Base-by-base conservation (phyloP, 1,284 basidiomycete genomes). In the Ganoderma lucidum region DNA sequence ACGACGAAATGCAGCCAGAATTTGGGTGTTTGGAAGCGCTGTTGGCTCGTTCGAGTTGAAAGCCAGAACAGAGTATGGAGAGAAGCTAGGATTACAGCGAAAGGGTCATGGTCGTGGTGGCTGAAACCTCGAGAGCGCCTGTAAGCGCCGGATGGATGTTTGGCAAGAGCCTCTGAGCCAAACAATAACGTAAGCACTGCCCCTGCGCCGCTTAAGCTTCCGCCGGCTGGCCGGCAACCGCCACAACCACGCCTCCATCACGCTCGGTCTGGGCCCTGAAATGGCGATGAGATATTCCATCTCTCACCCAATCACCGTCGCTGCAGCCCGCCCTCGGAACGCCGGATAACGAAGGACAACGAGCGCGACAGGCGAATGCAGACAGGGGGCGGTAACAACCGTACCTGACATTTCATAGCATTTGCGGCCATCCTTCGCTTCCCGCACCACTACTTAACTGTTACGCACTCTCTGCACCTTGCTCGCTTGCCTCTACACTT, bases 131-230 rank as follows among this genome's bases (percentile, higher is more conserved):
- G 23, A 23, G 23, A 17, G 9, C 28, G 3, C 15, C 14, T 14
- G 0, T 55, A 55, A 55, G 51, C 51, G 28, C 65, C 59, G 41
- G 69, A 59, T 65, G 70, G 58, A 35, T 74, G 73, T 74, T 74
- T 74, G 73, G 71, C 73, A 70, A 69, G 41, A 70, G 70, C 70
- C 44, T 71, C 59, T 58, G 66, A 42, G 67, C 63, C 71, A 74
- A 74, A 74, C 62, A 74, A 68, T 55, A 14, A 55, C 37, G 19
- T 44, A 30, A n/a, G 42, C 14, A 44, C 8, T 32, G 42, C 30
- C 17, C 44, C 23, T 37, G 51, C 28, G 51, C 28, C 28, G 23
- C 28, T 53, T 23, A 23, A 23, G 23, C 23, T 23, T 23, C 23
- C 23, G 19, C 28, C n/a, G 5, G 28, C 28, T 55, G 28, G 53